Evolutionary conservation across 495 filamentous ascomycete species (phyloP).

Genomic region (Talaromyces liani): DNA sequence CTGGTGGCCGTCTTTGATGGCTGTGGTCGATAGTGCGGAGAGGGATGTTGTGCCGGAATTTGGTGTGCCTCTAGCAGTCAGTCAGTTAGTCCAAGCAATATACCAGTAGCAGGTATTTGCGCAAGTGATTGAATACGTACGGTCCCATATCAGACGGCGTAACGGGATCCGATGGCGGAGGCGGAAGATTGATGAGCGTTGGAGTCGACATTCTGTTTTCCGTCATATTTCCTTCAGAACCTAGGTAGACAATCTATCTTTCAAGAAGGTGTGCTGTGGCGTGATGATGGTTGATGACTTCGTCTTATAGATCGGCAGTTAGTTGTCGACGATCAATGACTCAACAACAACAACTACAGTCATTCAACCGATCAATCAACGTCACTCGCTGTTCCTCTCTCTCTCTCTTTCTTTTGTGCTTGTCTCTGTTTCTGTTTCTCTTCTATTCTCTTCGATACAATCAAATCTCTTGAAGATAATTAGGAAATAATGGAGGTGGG

Average conservation of each 20-base stretch:
- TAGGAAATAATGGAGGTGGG: neutral
- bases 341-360: neutral
- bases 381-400: neutral
- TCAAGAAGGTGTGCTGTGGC: no score
- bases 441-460: neutral
- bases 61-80: constrained; percentile 66
- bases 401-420: neutral
- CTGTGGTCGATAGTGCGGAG: constrained; percentile 79
- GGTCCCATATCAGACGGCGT: constrained; percentile 85
- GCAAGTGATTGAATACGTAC: constrained; percentile 45
- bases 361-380: neutral
- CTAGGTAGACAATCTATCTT: no score
- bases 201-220: constrained; percentile 35
- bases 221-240: neutral
- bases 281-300: neutral
- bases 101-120: constrained; percentile 7
- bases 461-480: neutral
- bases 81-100: no score
- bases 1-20: constrained; percentile 88
- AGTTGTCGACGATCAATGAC: neutral
- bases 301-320: neutral
- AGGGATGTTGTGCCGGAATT: constrained; percentile 81
- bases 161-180: constrained; percentile 72
- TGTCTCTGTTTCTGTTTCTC: neutral
- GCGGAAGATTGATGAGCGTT: constrained; percentile 79